These are phyloP conservation scores for Penicillium sp. DNA, from an alignment of 2,329 filamentous ascomycete genomes.

Conservation along the genomic window DNA sequence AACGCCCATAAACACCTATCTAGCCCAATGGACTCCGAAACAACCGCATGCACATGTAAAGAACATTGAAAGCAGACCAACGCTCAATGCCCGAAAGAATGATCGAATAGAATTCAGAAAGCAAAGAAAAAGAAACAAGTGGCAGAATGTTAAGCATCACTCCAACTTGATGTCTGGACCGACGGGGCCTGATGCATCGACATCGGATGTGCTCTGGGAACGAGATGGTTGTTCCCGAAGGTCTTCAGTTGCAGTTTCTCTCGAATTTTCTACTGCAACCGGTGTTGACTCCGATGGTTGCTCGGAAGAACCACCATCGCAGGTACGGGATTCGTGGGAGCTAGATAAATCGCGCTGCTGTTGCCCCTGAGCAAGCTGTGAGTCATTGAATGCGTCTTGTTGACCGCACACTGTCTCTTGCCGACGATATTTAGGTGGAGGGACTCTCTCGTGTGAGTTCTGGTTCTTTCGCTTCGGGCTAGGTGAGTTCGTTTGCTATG, in stretches of 20 bases:
- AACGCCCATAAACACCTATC: not conserved
- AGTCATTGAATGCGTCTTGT: not conserved
- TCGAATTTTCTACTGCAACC: constrained; percentile 47
- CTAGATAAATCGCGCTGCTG: not conserved
- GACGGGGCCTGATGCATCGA: not conserved
- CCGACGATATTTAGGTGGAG: not conserved
- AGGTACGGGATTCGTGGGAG: not conserved
- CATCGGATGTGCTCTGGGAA: not conserved
- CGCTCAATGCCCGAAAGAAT: not conserved
- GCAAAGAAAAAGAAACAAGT: not conserved
- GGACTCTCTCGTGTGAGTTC: not conserved
- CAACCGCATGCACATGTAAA: not conserved
- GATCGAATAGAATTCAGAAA: not conserved
- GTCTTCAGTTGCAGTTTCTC: not conserved
- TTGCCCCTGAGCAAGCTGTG: not conserved
- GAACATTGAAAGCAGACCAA: not conserved
- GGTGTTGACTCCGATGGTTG: not conserved
- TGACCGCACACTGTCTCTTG: too few species aligned
- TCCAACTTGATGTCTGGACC: not conserved
- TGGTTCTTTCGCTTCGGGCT: constrained; percentile 1
- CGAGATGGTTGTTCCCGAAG: too few species aligned
- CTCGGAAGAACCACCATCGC: not conserved
- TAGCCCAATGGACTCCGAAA: not conserved
- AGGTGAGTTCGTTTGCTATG: not conserved
- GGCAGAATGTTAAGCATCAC: not conserved